phyloP scores from a whole-genome alignment of 768 basidiomycete genomes.

The Xerocomellus amylosporus region DNA sequence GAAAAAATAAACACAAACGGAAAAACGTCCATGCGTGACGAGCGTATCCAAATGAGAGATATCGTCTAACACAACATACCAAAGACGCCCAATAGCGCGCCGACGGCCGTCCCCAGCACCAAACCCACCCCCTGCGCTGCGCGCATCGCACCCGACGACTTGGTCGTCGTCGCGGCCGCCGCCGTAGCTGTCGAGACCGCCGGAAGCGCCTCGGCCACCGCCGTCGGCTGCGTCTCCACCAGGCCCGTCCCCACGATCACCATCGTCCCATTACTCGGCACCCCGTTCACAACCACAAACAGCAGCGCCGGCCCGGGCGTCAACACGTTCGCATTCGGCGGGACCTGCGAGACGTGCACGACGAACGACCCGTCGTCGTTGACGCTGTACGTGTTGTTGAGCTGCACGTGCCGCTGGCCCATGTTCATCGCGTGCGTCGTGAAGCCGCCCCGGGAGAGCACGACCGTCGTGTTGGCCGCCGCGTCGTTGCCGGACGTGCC shows the following conservation, averaged over 20 bases:
- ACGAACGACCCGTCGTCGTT: slow-evolving; percentile 72
- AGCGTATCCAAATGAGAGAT: background rate
- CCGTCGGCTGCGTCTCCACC: slow-evolving; percentile 66
- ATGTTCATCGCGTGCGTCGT: slow-evolving; percentile 87
- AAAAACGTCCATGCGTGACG: no score
- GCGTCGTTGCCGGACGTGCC: slow-evolving; percentile 61
- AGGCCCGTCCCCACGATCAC: slow-evolving; percentile 78
- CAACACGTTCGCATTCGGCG: slow-evolving; percentile 82
- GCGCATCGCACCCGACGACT: background rate
- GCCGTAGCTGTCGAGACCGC: slow-evolving; percentile 32
- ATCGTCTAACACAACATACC: background rate
- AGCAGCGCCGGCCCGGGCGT: slow-evolving; percentile 86
- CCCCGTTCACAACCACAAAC: slow-evolving; percentile 79
- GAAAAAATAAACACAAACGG: no score
- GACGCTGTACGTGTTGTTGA: slow-evolving; percentile 84
- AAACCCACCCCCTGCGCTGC: background rate
- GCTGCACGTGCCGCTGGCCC: slow-evolving; percentile 78
- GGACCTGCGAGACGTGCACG: slow-evolving; percentile 78
- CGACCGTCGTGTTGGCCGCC: slow-evolving; percentile 71
- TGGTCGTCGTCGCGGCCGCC: background rate
- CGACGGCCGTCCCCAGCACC: background rate
- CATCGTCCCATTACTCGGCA: slow-evolving; percentile 76
- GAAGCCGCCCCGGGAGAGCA: slow-evolving; percentile 80
- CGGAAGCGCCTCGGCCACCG: slow-evolving; percentile 41
- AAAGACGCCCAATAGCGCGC: background rate